phyloP scores from a whole-genome alignment of 2,329 filamentous ascomycete species.

The Botryotinia narcissicola region DNA sequence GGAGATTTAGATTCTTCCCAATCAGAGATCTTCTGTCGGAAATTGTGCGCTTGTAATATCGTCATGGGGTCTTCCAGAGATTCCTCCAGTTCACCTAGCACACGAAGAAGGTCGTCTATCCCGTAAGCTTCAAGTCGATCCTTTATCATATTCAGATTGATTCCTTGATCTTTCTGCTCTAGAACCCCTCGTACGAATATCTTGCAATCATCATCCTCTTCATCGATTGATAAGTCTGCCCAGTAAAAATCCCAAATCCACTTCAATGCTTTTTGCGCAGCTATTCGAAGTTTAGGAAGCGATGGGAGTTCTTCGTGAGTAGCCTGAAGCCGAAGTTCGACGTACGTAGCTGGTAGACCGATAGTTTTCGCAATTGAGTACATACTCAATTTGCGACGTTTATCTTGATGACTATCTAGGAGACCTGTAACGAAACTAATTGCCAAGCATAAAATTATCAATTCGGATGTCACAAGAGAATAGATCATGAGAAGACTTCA shows the following conservation, averaged over 20 bases:
- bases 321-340: constrained; percentile 84
- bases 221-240: constrained; percentile 46
- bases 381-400: constrained; percentile 67
- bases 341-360: constrained; percentile 72
- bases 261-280: constrained; percentile 65
- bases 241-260: constrained; percentile 95
- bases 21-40: constrained; percentile 44
- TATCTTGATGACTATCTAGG: constrained; percentile 69
- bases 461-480: background rate
- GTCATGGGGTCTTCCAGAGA: constrained; percentile 24
- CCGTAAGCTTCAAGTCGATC: constrained; percentile 22
- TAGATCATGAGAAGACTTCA: constrained; percentile 27
- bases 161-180: constrained; percentile 29
- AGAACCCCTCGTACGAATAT: constrained; percentile 27
- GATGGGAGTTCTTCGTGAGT: constrained; percentile 86
- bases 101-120: constrained; percentile 29
- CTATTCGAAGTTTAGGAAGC: constrained; percentile 67
- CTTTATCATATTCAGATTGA: constrained; percentile 24
- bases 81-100: constrained; percentile 29
- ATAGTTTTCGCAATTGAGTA: constrained; percentile 67
- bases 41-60: constrained; percentile 38
- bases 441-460: background rate
- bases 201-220: constrained; percentile 28
- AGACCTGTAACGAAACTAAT: constrained; percentile 75
- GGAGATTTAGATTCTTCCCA: constrained; percentile 7